Evolutionary conservation across 1,284 basidiomycete genomes (phyloP), one percentile per base, ranked within the genome.

Genomic region (Ustilago nuda): DNA sequence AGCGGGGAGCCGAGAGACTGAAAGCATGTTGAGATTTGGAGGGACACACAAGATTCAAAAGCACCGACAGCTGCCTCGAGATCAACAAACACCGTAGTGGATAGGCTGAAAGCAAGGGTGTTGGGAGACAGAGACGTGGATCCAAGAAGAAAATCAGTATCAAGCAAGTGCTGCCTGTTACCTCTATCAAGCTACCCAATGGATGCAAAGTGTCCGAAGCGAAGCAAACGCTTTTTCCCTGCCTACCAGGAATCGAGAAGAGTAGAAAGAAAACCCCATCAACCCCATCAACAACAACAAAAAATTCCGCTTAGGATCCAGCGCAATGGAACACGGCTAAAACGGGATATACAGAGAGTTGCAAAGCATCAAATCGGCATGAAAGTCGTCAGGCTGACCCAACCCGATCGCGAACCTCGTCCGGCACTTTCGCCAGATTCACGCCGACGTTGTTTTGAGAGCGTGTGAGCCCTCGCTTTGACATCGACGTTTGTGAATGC

Each of bases 311-410:
- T 56, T 32, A 27, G 41, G 55, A 33, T 37, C 55, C 55, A 56
- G 43, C 39, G 55, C 55, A 56, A 45, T 39, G 55, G 55, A 45
- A 46, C 55, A 46, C 41, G 8, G 37, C 53, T 19, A 30, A 37
- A 41, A 45, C 30, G 33, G 30, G 33, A 33, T 30, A 51, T 27
- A 27, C 23, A 58, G 53, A 66, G 53, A 61, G 55, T 39, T 39
- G 48, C 23, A 30, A 50, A 23, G 27, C 27, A 50, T 32, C 33
- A 53, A 35, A 53, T 53, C 53, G 53, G 53, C 53, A 55, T 55
- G 53, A 55, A 55, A 45, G 19, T 19, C 43, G n/a, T 19, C n/a
- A 7, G 7, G n/a, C 19, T 19, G 8, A 19, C n/a, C 6, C n/a
- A 45, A 19, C 43, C 51, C 51, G 51, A 53, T 53, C 15, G 33